Base-by-base conservation (phyloP, 1,284 basidiomycete species). In the Lentinula novae-zelandiae region DNA sequence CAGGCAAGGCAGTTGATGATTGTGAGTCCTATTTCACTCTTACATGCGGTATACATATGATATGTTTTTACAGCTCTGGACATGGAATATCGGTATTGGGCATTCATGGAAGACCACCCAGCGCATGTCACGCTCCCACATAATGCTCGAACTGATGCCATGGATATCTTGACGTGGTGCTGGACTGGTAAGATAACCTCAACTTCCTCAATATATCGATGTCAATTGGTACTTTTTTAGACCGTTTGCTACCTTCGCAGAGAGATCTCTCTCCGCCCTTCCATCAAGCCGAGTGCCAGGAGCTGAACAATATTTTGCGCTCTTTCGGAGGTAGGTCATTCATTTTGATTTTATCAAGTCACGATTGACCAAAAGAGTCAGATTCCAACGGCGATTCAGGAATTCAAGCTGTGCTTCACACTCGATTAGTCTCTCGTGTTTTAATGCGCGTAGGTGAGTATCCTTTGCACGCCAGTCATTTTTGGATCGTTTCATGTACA, bases 21-120 rank as follows among this genome's bases (percentile, higher is more conserved):
- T 77, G 86, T 89, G 62, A 75, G 86, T 80, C 22, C 1, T 7
- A 8, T 15, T 33, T 39, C 27, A 34, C 51, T 48, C 49, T 10
- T 39, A 59, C 42, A 3, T 60, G 17, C 57, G 44, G 49, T 46
- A 31, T 20, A 60, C 8, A 60, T 78, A 33, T 1, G 48, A 55
- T 13, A 36, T 2, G 17, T 8, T 27, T 36, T 39, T 52, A 4
- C 57, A 85, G 90, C 81, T 53, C 74, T 89, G 27, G 87, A 91
- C 60, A 78, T 83, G 69, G 87, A 90, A 67, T 89, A 86, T 66
- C 78, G 86, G 50, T 92, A 90, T 67, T 92, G 90, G 90, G 75
- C 82, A 1, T 92, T 84, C 68, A 79, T 92, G 69, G 87, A 90
- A 69, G 74, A 80, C 42, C 89, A 92, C 66, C 90, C 90, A 0